phyloP scores from a whole-genome alignment of 2,329 filamentous ascomycete genomes.

The Hymenoscyphus infarciens region DNA sequence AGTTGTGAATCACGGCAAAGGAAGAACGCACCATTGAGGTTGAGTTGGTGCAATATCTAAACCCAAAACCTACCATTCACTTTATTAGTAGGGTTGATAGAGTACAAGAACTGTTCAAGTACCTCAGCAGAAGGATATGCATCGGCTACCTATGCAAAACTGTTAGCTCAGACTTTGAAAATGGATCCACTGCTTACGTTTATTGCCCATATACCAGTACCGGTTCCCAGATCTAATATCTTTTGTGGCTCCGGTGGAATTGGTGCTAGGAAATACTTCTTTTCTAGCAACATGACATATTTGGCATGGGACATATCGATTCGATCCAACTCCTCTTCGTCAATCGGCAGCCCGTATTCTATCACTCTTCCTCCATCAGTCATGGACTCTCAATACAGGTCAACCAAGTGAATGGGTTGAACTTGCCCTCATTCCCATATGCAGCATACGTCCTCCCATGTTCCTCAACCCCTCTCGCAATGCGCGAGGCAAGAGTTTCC shows the following conservation, averaged over 20 bases:
- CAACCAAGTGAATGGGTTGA: not conserved
- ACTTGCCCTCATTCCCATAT: conserved; percentile 26
- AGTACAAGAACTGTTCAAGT: not conserved
- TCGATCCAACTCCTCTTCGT: conserved; percentile 40
- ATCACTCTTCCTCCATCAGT: not conserved
- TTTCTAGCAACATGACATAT: conserved; percentile 31
- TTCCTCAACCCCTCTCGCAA: conserved; percentile 25
- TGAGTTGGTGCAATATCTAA: conserved; percentile 35
- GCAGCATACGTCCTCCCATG: conserved; percentile 30
- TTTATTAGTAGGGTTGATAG: not conserved
- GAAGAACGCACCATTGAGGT: conserved; percentile 25
- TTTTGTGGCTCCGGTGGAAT: conserved; percentile 32
- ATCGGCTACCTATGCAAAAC: conserved; percentile 24
- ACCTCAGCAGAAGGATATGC: conserved; percentile 35
- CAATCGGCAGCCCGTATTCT: conserved; percentile 43
- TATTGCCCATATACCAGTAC: conserved; percentile 30
- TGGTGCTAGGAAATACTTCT: conserved; percentile 27
- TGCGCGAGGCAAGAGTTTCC: conserved; percentile 24
- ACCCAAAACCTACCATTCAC: conserved; percentile 24
- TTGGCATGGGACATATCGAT: conserved; percentile 42
- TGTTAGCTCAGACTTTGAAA: not conserved
- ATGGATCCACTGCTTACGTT: conserved; percentile 26
- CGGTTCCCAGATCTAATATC: conserved; percentile 37
- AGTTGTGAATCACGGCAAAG: not conserved
- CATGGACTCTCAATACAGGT: not conserved